A percentile compares a stretch with the other conserved stretches of the same genome.
phyloP scores from a whole-genome alignment of 2,329 filamentous ascomycete genomes.

The Sporothrix curviconia region DNA sequence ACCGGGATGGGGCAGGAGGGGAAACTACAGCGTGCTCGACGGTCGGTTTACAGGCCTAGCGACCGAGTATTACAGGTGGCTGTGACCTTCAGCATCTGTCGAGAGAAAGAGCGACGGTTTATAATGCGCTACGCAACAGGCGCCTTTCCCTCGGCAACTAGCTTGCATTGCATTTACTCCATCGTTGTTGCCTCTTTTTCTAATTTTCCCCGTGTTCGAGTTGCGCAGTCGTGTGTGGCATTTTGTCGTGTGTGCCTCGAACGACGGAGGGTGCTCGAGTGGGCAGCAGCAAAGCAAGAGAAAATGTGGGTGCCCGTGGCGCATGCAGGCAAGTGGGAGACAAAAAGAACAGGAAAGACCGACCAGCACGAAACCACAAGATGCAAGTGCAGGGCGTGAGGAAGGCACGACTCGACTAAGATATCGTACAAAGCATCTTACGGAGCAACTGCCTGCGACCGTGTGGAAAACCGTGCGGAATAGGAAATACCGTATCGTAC shows the following conservation, averaged over 20 bases:
- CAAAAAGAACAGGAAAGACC: not conserved
- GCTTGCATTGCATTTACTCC: not conserved
- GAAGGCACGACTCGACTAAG: no score
- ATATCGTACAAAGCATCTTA: no score
- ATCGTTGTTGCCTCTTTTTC: not conserved
- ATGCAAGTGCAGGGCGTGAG: no score
- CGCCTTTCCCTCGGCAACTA: not conserved
- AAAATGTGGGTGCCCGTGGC: no score
- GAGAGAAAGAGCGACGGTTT: not conserved
- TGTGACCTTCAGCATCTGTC: no score
- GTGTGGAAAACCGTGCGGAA: no score
- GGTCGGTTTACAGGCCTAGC: no score
- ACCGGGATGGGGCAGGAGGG: not conserved
- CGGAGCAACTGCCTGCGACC: no score
- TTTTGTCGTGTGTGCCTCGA: constrained; percentile 4
- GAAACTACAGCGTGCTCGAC: not conserved
- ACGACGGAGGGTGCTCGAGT: not conserved
- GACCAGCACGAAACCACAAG: not conserved
- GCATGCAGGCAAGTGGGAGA: not conserved
- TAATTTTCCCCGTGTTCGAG: no score
- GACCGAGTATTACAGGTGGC: no score
- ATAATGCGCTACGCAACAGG: not conserved
- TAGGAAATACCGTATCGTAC: no score
- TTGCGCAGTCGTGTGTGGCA: no score
- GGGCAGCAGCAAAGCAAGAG: not conserved